phyloP scores from a whole-genome alignment of 768 basidiomycete genomes.

The Rubroboletus pulcherrimus region DNA sequence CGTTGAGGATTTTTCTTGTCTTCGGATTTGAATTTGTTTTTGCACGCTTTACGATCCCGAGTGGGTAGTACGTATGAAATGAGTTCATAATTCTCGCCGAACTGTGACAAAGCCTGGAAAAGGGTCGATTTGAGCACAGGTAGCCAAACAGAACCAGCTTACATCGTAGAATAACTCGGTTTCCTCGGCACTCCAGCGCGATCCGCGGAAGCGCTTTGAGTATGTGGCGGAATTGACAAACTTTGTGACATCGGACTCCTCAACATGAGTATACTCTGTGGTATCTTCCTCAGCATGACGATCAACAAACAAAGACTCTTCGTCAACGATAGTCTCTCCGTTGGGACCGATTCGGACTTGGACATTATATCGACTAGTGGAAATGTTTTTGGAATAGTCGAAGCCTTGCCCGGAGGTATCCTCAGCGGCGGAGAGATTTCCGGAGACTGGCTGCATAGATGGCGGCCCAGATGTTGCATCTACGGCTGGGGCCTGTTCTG shows the following conservation, averaged over 20 bases:
- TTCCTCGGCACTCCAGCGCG: slow-evolving; percentile 86
- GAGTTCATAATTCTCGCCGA: slow-evolving; percentile 90
- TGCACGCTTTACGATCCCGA: slow-evolving; percentile 84
- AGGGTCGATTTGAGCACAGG: slow-evolving; percentile 4
- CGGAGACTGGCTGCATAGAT: slow-evolving; percentile 16
- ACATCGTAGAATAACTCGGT: slow-evolving; percentile 88
- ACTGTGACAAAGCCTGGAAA: slow-evolving; percentile 79
- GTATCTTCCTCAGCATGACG: slow-evolving; percentile 66
- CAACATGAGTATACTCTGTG: slow-evolving; percentile 68
- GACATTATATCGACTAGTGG: slow-evolving; percentile 72
- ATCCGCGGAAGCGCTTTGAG: slow-evolving; percentile 74
- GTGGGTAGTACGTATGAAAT: slow-evolving; percentile 83
- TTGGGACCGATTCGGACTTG: slow-evolving; percentile 86
- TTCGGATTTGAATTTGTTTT: slow-evolving; percentile 90
- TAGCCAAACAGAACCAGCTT: slow-evolving; percentile 24
- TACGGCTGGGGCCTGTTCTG: slow-evolving; percentile 3
- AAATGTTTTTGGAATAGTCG: slow-evolving; percentile 62
- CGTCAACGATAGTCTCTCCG: slow-evolving; percentile 84
- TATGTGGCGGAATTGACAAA: slow-evolving; percentile 85
- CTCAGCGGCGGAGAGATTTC: slow-evolving; percentile 18
- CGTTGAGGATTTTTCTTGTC: slow-evolving; percentile 76
- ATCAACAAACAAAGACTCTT: slow-evolving; percentile 79
- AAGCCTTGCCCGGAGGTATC: slow-evolving; percentile 60
- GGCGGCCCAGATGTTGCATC: slow-evolving; percentile 5
- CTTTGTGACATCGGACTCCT: slow-evolving; percentile 78